Evolutionary conservation across 495 filamentous ascomycete species (phyloP).

Genomic region (Neurospora sp.): DNA sequence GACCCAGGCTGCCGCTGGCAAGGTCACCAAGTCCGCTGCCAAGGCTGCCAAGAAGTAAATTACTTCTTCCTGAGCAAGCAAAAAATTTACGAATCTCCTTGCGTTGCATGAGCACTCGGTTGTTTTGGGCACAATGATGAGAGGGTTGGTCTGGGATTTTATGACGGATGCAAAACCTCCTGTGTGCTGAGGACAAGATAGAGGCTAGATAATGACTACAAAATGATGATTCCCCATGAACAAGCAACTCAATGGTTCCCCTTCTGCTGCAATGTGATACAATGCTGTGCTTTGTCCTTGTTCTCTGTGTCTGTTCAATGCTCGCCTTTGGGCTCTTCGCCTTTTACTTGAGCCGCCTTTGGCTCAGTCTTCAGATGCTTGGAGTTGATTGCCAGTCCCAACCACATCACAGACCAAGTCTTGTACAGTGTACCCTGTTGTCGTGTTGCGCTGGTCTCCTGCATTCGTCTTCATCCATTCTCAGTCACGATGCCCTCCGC

Average conservation of each 20-base stretch:
- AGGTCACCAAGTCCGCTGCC: constrained; percentile 63
- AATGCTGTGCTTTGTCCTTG: not conserved
- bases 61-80: constrained; percentile 8
- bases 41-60: constrained; percentile 56
- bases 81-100: constrained; percentile 26
- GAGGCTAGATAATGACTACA: constrained; percentile 35
- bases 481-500: too few species aligned
- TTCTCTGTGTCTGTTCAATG: not conserved
- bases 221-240: constrained; percentile 17
- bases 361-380: not conserved
- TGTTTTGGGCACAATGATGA: constrained; percentile 34
- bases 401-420: not conserved
- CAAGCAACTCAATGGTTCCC: not conserved
- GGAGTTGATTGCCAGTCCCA: not conserved
- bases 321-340: not conserved
- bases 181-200: constrained; percentile 43
- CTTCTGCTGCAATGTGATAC: not conserved
- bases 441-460: too few species aligned
- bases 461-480: too few species aligned
- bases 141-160: constrained; percentile 35
- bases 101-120: constrained; percentile 33
- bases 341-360: not conserved
- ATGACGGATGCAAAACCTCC: constrained; percentile 34
- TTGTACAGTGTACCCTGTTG: too few species aligned
- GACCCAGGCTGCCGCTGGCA: constrained; percentile 28